Evolutionary conservation across 495 filamentous ascomycete genomes (phyloP).

Genomic region (Talaromyces thailandensis): DNA sequence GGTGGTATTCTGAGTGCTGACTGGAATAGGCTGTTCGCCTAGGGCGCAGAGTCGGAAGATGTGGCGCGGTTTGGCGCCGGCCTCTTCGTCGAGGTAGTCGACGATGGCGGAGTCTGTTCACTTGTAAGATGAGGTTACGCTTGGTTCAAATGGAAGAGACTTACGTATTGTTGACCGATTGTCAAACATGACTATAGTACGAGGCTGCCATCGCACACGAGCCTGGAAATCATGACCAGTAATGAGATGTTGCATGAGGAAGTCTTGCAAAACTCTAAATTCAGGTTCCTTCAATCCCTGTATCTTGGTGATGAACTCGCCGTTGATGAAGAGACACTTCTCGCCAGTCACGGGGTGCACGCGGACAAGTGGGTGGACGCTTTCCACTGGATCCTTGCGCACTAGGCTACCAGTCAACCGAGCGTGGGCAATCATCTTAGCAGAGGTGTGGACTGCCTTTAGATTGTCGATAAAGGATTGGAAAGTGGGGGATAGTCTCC

Average conservation of each 20-base stretch:
- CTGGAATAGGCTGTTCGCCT: constrained; percentile 43
- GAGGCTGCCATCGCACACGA: constrained; percentile 73
- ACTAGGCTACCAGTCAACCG: constrained; percentile 52
- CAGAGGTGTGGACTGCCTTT: constrained; percentile 63
- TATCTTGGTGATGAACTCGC: constrained; percentile 71
- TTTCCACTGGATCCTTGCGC: constrained; percentile 59
- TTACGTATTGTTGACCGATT: constrained; percentile 48
- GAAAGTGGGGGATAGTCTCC: constrained; percentile 55
- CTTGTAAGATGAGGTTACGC: background rate
- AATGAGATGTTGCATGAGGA: constrained; percentile 80
- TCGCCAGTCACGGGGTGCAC: constrained; percentile 70
- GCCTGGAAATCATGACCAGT: constrained; percentile 80
- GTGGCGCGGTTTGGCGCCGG: constrained; percentile 36
- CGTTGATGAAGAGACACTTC: constrained; percentile 74
- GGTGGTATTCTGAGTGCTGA: constrained; percentile 7
- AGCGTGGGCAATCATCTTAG: constrained; percentile 63
- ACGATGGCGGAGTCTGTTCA: constrained; percentile 41
- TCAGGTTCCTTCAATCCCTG: constrained; percentile 60
- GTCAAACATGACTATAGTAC: constrained; percentile 86
- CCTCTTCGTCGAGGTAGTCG: constrained; percentile 41
- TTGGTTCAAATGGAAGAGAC: constrained; percentile 10
- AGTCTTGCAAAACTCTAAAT: constrained; percentile 59
- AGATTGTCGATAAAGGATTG: constrained; percentile 66
- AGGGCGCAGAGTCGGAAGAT: constrained; percentile 45
- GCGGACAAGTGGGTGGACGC: constrained; percentile 64